Evolutionary conservation across 148 eudicot genomes (phyloP).

Genomic region (Diospyros kaki): DNA sequence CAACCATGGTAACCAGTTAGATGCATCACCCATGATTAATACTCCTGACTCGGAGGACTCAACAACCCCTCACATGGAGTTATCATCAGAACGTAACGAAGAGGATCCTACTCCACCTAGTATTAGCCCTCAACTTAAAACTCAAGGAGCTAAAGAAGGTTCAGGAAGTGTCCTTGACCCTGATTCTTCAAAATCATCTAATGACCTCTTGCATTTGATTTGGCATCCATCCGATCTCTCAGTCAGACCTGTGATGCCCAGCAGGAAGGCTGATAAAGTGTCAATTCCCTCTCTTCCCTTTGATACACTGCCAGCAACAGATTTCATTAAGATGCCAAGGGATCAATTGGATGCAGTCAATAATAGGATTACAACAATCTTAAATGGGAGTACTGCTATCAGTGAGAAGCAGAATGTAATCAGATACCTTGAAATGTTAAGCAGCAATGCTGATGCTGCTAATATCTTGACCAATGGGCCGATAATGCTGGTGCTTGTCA

Average conservation of each 20-base stretch:
- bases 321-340: slow-evolving; percentile 69
- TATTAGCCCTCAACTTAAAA: slow-evolving; percentile 62
- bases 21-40: slow-evolving; percentile 27
- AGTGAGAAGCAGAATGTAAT: slow-evolving; percentile 82
- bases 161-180: slow-evolving; percentile 48
- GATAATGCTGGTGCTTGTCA: slow-evolving; percentile 66
- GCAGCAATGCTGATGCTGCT: slow-evolving; percentile 80
- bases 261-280: slow-evolving; percentile 73
- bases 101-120: slow-evolving; percentile 53
- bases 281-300: slow-evolving; percentile 61
- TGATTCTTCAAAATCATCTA: slow-evolving; percentile 50
- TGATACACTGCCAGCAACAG: slow-evolving; percentile 57
- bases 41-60: slow-evolving; percentile 34
- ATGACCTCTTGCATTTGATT: slow-evolving; percentile 63
- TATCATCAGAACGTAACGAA: slow-evolving; percentile 48
- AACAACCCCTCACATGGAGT: slow-evolving; percentile 39
- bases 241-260: slow-evolving; percentile 97
- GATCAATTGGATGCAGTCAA: slow-evolving; percentile 62
- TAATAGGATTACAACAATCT: slow-evolving; percentile 38
- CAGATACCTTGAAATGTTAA: slow-evolving; percentile 80
- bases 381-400: slow-evolving; percentile 53
- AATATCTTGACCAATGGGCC: slow-evolving; percentile 88
- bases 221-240: slow-evolving; percentile 99
- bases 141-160: slow-evolving; percentile 47
- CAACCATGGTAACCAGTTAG: slow-evolving; percentile 25